Base-by-base conservation (phyloP, 129 eudicot species). In the Silybum marianum region DNA sequence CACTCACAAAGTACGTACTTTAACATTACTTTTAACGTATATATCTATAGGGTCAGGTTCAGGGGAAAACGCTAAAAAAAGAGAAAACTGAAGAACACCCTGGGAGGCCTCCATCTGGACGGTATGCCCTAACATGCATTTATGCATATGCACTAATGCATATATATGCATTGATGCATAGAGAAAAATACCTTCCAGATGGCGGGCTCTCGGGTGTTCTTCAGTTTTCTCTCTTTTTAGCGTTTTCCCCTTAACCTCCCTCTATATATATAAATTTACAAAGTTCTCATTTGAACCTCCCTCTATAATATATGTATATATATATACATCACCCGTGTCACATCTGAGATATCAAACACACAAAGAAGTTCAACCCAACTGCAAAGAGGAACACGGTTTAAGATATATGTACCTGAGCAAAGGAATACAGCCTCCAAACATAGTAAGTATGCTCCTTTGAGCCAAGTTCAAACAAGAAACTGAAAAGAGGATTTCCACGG, bases 351-450 rank as follows among this genome's bases (percentile, higher is more conserved):
- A 65, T 19, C 69, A 65, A 65, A 23, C 69, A 9, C 69, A 65
- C 28, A 65, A 62, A 63, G 28, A 65, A 23, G 69, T 54, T 54
- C 22, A 54, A 65, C 69, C 69, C 69, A 65, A 65, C 69, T 65
- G 69, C 69, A 65, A 65, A 23, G 69, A 21, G 22, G 28, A 10
- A 22, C 6, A 0, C 30, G 23, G 26, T 65, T 65, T 21, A 65
- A 65, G 30, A 65, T 19, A 18, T 4, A 75, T 71, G 74, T 83
- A 95, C 99, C 98, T 95, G 99, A 71, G 99, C 98, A 84, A 95
- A 95, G 40, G 99, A 95, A 86, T 95, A 95, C 48, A 95, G 86
- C 90, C 98, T 92, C 99, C 99, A 95, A 62, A 95, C 98, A 76
- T 95, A 95, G 87, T 95, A 95, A 78, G 93, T 93, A 78, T 95